phyloP scores from a whole-genome alignment of 257 asterid genomes.

The Primulina tabacum region DNA sequence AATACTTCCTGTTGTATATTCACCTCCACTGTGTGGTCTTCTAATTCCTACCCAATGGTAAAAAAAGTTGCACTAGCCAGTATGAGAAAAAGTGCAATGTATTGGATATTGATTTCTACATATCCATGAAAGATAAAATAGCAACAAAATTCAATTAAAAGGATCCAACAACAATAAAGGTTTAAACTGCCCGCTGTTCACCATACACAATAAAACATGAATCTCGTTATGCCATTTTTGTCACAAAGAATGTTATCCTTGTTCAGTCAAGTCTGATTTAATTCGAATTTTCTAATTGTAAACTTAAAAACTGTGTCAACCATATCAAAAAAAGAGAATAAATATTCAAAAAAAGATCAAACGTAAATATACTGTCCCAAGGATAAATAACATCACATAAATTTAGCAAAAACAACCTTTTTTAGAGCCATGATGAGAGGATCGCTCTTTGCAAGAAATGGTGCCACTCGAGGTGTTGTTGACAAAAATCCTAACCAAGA shows the following conservation, averaged over 20 bases:
- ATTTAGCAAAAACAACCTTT: slow-evolving; percentile 47
- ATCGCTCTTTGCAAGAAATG: slow-evolving; percentile 69
- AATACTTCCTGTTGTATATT: slow-evolving; percentile 73
- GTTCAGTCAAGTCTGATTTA: background rate
- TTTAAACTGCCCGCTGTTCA: slow-evolving; percentile 23
- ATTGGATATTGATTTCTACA: background rate
- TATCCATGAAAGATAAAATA: slow-evolving; percentile 2
- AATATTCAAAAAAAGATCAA: background rate
- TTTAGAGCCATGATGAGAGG: slow-evolving; percentile 70
- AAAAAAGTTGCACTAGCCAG: slow-evolving; percentile 13
- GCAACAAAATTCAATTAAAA: slow-evolving; percentile 12
- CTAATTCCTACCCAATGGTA: slow-evolving; percentile 54
- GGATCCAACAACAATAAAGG: background rate
- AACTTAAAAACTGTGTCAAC: background rate
- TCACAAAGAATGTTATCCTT: too few species aligned
- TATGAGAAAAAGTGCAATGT: background rate
- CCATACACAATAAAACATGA: slow-evolving; percentile 6
- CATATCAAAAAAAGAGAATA: background rate
- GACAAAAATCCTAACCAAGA: slow-evolving; percentile 86
- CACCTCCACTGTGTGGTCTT: slow-evolving; percentile 66
- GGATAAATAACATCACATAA: slow-evolving; percentile 12
- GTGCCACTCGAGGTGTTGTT: slow-evolving; percentile 79
- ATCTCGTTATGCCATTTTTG: background rate
- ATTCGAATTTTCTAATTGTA: background rate
- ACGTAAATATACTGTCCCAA: background rate